phyloP scores from a whole-genome alignment of 768 basidiomycete genomes.

The Mycena epipterygia region DNA sequence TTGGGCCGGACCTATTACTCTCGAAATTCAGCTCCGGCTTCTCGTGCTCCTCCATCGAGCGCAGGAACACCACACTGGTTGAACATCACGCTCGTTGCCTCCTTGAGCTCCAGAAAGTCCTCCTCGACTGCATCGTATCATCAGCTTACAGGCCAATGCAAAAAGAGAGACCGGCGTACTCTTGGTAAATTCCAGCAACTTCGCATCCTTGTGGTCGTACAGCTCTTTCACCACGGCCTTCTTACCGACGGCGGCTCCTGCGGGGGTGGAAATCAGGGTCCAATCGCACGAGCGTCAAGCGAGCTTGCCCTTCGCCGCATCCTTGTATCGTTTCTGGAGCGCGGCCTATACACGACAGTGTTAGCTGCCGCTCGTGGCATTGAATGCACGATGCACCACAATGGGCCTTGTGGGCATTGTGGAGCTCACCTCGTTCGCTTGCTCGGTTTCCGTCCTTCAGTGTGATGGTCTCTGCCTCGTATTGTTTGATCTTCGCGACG shows the following conservation, averaged over 20 bases:
- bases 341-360: neutral
- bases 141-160: conserved; percentile 7
- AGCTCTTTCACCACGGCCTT: conserved; percentile 70
- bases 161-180: conserved; percentile 50
- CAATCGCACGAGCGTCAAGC: conserved; percentile 29
- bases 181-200: conserved; percentile 65
- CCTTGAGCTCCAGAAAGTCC: conserved; percentile 65
- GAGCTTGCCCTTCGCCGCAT: conserved; percentile 47
- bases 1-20: conserved; percentile 69
- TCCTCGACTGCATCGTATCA: conserved; percentile 59
- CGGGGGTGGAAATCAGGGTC: neutral
- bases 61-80: conserved; percentile 51
- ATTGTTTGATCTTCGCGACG: too few species aligned
- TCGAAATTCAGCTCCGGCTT: too few species aligned
- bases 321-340: conserved; percentile 43
- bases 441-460: too few species aligned
- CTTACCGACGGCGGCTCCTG: conserved; percentile 63
- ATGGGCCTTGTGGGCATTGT: conserved; percentile 42
- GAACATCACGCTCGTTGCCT: conserved; percentile 49
- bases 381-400: neutral
- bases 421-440: too few species aligned
- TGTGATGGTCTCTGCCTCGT: too few species aligned
- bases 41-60: conserved; percentile 66
- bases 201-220: conserved; percentile 69
- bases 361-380: neutral